Base-by-base conservation (phyloP, 495 filamentous ascomycete genomes). In the Podospora pseudocomata region DNA sequence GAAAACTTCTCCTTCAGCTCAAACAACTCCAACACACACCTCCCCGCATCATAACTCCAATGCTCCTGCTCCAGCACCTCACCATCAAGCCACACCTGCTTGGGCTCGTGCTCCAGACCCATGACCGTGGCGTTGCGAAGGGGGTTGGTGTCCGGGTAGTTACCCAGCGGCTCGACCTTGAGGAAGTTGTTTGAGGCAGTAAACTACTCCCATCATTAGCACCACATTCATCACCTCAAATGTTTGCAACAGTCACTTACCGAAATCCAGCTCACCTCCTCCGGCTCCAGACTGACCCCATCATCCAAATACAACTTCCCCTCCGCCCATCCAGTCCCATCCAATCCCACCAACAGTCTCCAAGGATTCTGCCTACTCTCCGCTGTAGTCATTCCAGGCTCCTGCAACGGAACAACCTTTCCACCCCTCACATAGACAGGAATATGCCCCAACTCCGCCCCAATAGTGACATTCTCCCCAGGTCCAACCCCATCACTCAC, bases 271-370 rank as follows among this genome's bases (percentile, higher is more conserved):
- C 86, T 81, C 13, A 86, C 89, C 0, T 80, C 79, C 20, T 82
- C 78, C 3, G 86, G 91, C 28, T 70, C 71, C 32, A 95, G 49
- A 60, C 88, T 92, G 76, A 90, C 90, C 0, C 93, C 93, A 75
- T 97, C 94, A 72, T 97, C 93, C 9, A 96, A 72, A 72, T 97
- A 96, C 9, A 97, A 74, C 13, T 81, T 66, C 0, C 94, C 94
- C 2, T 68, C 78, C 0, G 93, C 92, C 20, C 77, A 71, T 0
- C 89, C 89, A 18, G 83, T 71, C 9, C 67, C 64, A 68, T 85
- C 80, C 11, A 93, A 80, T 2, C 89, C 90, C 2, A 86, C 86
- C 18, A 94, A 74, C 19, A 95, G 68, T 23, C 86, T 85, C 90
- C 90, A 95, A 3, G 88, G 86, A 39, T 87, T 92, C 30, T 82